A percentile compares a stretch with the other conserved stretches of the same genome.
These are phyloP conservation scores for Pseudoneurospora amorphoporcata DNA, from an alignment of 495 filamentous ascomycete species.

Conservation along the genomic window DNA sequence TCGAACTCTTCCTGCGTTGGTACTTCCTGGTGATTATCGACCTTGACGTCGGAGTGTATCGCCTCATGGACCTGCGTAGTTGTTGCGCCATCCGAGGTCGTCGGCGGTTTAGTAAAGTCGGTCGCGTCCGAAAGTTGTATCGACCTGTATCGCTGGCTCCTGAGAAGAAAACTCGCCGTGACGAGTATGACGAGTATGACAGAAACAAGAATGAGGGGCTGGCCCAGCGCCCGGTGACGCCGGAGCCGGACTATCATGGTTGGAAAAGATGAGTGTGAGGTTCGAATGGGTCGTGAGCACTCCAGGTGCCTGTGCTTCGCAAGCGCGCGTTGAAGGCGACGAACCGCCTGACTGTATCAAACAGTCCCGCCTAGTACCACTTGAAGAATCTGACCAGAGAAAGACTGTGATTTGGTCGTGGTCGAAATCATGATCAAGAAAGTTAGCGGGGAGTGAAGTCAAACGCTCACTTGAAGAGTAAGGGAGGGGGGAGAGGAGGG, in stretches of 20 bases:
- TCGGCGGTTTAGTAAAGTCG: not conserved
- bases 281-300: not conserved
- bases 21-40: not conserved
- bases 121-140: not conserved
- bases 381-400: not conserved
- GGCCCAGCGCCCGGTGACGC: not conserved
- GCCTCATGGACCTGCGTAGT: not conserved
- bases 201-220: not conserved
- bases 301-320: not conserved
- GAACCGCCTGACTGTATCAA: not conserved
- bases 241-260: not conserved
- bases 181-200: not conserved
- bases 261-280: not conserved
- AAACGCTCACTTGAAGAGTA: not conserved
- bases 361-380: not conserved
- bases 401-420: not conserved
- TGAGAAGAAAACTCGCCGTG: not conserved
- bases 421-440: not conserved
- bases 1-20: slow-evolving; percentile 27
- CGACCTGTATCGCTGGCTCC: not conserved
- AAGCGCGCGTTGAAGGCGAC: not conserved
- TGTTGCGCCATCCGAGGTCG: not conserved
- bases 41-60: not conserved
- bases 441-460: not conserved
- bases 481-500: not conserved